A percentile compares a stretch with the other conserved stretches of the same genome.
Evolutionary conservation across 2,329 filamentous ascomycete species (phyloP).

Genomic region (Leptographium flavum): DNA sequence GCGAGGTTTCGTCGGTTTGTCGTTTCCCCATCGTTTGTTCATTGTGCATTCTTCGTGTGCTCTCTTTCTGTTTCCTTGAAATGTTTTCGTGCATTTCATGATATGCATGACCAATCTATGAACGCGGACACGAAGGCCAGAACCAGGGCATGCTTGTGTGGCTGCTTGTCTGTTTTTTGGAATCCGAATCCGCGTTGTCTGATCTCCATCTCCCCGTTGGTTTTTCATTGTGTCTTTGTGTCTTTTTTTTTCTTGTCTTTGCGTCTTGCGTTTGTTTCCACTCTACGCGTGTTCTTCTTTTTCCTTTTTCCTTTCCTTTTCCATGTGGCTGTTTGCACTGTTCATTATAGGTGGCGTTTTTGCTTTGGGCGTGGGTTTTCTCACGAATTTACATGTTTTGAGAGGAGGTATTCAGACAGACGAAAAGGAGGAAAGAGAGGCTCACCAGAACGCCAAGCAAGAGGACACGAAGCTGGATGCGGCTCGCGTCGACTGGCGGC

Average conservation of each 20-base stretch:
- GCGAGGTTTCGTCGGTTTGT: constrained; percentile 17
- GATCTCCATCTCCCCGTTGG: background rate
- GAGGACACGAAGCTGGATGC: background rate
- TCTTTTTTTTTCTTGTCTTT: background rate
- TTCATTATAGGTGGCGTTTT: background rate
- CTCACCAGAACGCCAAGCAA: background rate
- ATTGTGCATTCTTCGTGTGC: constrained; percentile 11
- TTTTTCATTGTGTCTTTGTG: background rate
- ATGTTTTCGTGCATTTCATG: constrained; percentile 10
- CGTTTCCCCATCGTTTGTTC: too few species aligned
- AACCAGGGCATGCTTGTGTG: background rate
- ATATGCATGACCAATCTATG: constrained; percentile 10
- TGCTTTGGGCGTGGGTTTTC: background rate
- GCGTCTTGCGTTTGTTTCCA: background rate
- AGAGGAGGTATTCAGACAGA: too few species aligned
- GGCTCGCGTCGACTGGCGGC: background rate
- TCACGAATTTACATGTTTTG: constrained; percentile 1
- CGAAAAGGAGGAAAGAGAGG: background rate
- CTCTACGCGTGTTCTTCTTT: background rate
- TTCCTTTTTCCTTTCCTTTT: background rate
- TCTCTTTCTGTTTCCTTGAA: constrained; percentile 13
- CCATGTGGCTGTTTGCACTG: background rate
- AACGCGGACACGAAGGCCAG: background rate
- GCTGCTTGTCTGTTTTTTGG: background rate
- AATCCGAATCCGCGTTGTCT: background rate